Percentiles rank a stretch among this genome's conserved stretches.
These are phyloP conservation scores for Penicillium verhagenii DNA, from an alignment of 495 filamentous ascomycete species.

Conservation along the genomic window DNA sequence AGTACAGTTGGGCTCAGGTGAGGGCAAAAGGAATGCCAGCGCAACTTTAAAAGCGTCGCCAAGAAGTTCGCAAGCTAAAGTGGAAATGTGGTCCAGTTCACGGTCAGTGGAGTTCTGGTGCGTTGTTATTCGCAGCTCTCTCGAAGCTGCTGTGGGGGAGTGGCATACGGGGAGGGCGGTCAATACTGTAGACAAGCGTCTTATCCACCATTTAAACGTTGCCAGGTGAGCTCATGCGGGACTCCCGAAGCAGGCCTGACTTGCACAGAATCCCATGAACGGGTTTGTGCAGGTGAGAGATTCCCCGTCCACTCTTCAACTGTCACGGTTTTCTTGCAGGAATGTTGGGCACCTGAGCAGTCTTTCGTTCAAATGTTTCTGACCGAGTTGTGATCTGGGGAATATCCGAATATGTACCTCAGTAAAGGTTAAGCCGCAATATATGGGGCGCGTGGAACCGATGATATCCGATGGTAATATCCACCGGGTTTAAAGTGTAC, in stretches of 20 bases:
- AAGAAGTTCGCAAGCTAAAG: not conserved
- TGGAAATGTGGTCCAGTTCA: not conserved
- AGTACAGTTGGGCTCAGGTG: not conserved
- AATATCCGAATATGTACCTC: no score
- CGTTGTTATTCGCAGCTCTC: not conserved
- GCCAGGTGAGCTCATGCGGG: constrained; percentile 6
- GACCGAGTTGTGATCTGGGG: not conserved
- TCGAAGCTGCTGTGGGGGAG: constrained; percentile 1
- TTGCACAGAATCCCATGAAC: not conserved
- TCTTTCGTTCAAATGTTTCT: not conserved
- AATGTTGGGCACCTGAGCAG: not conserved
- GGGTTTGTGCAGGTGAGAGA: not conserved
- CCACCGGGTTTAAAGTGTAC: not conserved
- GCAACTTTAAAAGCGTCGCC: not conserved
- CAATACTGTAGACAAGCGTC: constrained; percentile 6
- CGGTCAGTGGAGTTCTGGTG: constrained; percentile 1
- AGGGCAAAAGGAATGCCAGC: not conserved
- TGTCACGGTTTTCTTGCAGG: not conserved
- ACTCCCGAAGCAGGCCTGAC: not conserved
- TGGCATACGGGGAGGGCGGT: constrained; percentile 14
- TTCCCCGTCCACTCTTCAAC: not conserved
- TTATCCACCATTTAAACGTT: not conserved
- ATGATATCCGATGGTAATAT: not conserved
- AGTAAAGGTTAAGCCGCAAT: no score
- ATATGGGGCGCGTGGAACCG: not conserved